A percentile compares a stretch with the other conserved stretches of the same genome.
These are phyloP conservation scores for Geotrichum siamense DNA, from an alignment of 1,139 yeast species.

Conservation along the genomic window DNA sequence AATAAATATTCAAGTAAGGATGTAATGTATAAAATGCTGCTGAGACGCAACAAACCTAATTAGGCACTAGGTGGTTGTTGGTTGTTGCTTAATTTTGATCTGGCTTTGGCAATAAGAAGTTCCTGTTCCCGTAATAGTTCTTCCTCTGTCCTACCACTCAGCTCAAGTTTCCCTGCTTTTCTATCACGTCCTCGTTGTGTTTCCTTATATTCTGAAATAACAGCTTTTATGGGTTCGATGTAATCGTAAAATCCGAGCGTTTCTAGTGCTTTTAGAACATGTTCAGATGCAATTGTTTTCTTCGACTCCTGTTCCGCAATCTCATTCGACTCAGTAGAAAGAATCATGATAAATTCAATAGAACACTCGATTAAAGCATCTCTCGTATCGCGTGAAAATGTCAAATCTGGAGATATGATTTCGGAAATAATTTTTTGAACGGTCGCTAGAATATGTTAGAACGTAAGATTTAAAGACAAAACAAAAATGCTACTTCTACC, in stretches of 20 bases:
- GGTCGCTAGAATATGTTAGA: conserved; percentile 50
- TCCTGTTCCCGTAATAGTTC: conserved; percentile 89
- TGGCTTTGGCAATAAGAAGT: conserved; percentile 79
- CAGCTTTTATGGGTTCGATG: conserved; percentile 73
- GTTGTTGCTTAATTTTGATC: conserved; percentile 44
- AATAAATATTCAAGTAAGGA: too few relatives aligned
- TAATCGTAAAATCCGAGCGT: conserved; percentile 85
- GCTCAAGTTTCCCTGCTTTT: conserved; percentile 87
- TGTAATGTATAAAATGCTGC: too few relatives aligned
- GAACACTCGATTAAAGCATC: conserved; percentile 95
- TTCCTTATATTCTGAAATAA: conserved; percentile 81
- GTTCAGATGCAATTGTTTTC: conserved; percentile 95
- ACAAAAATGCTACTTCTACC: background rate
- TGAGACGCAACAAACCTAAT: too few relatives aligned
- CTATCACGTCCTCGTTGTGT: conserved; percentile 72
- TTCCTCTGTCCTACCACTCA: conserved; percentile 86
- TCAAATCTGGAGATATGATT: conserved; percentile 75
- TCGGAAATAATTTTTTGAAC: conserved; percentile 92
- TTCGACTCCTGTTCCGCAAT: conserved; percentile 95
- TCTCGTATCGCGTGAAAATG: conserved; percentile 88
- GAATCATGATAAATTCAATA: conserved; percentile 89
- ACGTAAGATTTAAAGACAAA: too few relatives aligned
- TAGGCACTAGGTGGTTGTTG: background rate
- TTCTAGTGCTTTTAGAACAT: conserved; percentile 81
- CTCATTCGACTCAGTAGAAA: conserved; percentile 89